phyloP scores from a whole-genome alignment of 192 early-diverging fungal species.

The Coemansia sp. region DNA sequence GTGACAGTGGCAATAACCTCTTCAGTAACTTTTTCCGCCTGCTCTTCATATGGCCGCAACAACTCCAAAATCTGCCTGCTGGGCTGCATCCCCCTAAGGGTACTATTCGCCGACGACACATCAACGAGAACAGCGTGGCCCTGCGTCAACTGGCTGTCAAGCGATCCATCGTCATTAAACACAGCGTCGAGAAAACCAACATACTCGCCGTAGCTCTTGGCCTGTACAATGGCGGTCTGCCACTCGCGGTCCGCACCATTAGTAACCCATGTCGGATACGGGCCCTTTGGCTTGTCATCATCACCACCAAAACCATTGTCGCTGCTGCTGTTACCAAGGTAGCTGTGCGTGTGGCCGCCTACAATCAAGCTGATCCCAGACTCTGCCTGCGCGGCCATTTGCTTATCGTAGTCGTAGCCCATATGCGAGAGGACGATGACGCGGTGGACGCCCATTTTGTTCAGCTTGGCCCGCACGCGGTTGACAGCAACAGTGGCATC shows the following conservation, averaged over 20 bases:
- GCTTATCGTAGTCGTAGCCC: slow-evolving; percentile 69
- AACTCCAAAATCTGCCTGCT: slow-evolving; percentile 5
- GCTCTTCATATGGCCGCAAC: slow-evolving; percentile 22
- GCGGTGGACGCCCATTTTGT: slow-evolving; percentile 65
- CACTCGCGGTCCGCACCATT: slow-evolving; percentile 60
- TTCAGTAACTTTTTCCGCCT: slow-evolving; percentile 23
- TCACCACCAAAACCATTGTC: not conserved
- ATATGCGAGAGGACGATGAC: slow-evolving; percentile 76
- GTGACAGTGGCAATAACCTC: slow-evolving; percentile 52
- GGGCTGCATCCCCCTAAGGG: slow-evolving; percentile 49
- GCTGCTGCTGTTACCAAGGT: slow-evolving; percentile 6
- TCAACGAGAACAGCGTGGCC: slow-evolving; percentile 67
- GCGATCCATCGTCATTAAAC: slow-evolving; percentile 63
- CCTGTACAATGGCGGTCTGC: slow-evolving; percentile 76
- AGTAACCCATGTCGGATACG: slow-evolving; percentile 69
- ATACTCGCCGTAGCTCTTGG: slow-evolving; percentile 69
- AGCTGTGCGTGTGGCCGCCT: slow-evolving; percentile 76
- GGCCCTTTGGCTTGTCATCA: slow-evolving; percentile 39
- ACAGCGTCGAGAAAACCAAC: slow-evolving; percentile 68
- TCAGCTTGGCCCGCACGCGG: slow-evolving; percentile 61
- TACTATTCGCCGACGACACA: slow-evolving; percentile 54
- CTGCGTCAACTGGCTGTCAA: slow-evolving; percentile 54
- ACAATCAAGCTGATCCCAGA: slow-evolving; percentile 68
- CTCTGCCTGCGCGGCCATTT: slow-evolving; percentile 60
- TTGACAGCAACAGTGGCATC: slow-evolving; percentile 68